phyloP scores from a whole-genome alignment of 306 rosid genomes.

The Corylus heterophylla region DNA sequence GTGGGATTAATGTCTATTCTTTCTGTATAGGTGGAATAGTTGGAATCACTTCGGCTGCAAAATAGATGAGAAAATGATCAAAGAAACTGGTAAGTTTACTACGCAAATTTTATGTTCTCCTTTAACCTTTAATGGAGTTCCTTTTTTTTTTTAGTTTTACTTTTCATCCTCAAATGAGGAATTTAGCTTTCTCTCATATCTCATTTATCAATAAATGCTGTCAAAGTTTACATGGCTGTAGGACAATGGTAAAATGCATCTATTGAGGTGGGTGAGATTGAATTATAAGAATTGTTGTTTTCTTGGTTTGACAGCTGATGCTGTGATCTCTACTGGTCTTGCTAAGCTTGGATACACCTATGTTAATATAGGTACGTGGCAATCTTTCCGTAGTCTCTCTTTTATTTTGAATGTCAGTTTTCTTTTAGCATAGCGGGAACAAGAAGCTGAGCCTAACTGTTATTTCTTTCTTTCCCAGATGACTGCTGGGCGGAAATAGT shows the following conservation, averaged over 20 bases:
- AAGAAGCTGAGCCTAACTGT: neutral
- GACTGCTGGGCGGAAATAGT: constrained; percentile 96
- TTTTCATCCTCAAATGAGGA: neutral
- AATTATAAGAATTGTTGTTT: constrained; percentile 8
- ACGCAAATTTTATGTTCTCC: neutral
- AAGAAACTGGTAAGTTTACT: constrained; percentile 62
- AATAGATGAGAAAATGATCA: constrained; percentile 66
- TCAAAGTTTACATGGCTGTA: neutral
- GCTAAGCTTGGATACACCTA: constrained; percentile 84
- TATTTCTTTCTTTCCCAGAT: constrained; percentile 46
- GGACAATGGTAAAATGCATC: neutral
- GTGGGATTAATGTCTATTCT: constrained; percentile 7
- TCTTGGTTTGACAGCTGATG: constrained; percentile 71
- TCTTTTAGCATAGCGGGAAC: constrained; percentile 14
- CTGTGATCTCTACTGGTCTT: constrained; percentile 81
- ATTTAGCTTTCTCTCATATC: neutral
- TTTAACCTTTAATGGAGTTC: neutral
- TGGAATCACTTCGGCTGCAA: constrained; percentile 88
- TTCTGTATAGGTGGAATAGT: constrained; percentile 81
- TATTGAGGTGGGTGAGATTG: neutral
- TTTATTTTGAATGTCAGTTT: neutral
- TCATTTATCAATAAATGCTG: neutral
- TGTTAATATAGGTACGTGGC: constrained; percentile 74
- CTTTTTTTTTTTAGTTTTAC: neutral
- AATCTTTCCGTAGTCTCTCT: neutral